phyloP scores from a whole-genome alignment of 75 land plant genomes.

The Cunninghamia lanceolata region DNA sequence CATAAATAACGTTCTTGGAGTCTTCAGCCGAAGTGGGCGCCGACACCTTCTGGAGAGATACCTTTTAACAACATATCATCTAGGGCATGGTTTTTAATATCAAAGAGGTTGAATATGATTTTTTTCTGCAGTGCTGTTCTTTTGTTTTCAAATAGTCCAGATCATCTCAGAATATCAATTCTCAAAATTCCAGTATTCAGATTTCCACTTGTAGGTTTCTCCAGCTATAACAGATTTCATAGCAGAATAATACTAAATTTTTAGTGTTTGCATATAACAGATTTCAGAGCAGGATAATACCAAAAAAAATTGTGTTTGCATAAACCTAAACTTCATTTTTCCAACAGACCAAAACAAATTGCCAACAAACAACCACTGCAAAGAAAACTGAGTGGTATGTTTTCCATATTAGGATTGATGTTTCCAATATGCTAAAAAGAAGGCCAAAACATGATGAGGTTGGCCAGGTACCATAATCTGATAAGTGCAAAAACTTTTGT shows the following conservation, averaged over 20 bases:
- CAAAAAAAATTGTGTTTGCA: no score
- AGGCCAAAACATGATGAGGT: neutral
- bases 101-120: neutral
- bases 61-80: neutral
- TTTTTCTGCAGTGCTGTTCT: neutral
- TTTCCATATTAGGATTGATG: neutral
- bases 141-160: no score
- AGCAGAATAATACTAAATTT: no score
- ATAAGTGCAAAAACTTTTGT: neutral
- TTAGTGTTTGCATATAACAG: no score
- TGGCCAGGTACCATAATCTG: neutral
- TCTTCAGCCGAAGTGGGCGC: neutral
- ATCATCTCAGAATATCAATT: no score
- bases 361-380: neutral
- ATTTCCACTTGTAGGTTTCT: neutral
- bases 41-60: neutral
- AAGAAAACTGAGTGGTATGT: neutral
- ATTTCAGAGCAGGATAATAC: no score
- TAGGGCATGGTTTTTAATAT: neutral
- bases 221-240: neutral
- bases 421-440: neutral
- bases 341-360: neutral
- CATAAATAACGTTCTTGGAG: neutral
- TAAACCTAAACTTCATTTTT: no score
- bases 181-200: no score